These are phyloP conservation scores for Fusarium albosuccineum DNA, from an alignment of 2,329 filamentous ascomycete species.

Conservation along the genomic window DNA sequence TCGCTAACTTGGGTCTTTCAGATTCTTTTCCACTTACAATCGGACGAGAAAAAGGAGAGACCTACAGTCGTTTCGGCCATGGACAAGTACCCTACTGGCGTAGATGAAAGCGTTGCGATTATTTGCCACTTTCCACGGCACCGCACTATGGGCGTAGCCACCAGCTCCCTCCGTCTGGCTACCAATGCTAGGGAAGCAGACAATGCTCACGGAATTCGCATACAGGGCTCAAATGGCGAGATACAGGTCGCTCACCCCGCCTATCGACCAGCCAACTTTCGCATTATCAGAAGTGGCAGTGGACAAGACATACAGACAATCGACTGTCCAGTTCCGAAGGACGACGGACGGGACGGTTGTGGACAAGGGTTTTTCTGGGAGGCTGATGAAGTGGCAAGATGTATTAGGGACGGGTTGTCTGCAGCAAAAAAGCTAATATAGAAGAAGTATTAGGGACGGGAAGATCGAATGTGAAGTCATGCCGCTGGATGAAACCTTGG, in stretches of 20 bases:
- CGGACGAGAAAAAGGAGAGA: neutral
- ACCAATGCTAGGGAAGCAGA: neutral
- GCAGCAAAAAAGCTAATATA: too few relatives aligned
- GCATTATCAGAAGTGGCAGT: conserved; percentile 22
- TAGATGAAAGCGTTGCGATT: conserved; percentile 8
- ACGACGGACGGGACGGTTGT: conserved; percentile 34
- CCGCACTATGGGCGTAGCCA: conserved; percentile 11
- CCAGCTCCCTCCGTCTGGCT: conserved; percentile 2
- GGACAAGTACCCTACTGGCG: conserved; percentile 12
- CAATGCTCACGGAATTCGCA: neutral
- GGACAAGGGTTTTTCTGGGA: conserved; percentile 91
- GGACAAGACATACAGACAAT: neutral
- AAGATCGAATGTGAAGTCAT: conserved; percentile 76
- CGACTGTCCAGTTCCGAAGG: neutral
- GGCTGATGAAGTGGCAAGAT: conserved; percentile 80
- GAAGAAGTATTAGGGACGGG: conserved; percentile 52
- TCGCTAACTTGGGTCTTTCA: conserved; percentile 41
- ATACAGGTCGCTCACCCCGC: conserved; percentile 6
- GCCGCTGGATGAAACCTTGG: conserved; percentile 77
- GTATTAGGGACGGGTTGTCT: conserved; percentile 34
- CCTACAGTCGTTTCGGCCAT: neutral
- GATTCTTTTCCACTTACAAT: too few relatives aligned
- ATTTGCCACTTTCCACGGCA: conserved; percentile 12
- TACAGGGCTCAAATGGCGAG: conserved; percentile 17
- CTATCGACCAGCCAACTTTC: neutral